Percentiles rank a stretch among this genome's conserved stretches.
These are phyloP conservation scores for Mycosphaerella sp. DNA, from an alignment of 2,329 filamentous ascomycete species.

Conservation along the genomic window DNA sequence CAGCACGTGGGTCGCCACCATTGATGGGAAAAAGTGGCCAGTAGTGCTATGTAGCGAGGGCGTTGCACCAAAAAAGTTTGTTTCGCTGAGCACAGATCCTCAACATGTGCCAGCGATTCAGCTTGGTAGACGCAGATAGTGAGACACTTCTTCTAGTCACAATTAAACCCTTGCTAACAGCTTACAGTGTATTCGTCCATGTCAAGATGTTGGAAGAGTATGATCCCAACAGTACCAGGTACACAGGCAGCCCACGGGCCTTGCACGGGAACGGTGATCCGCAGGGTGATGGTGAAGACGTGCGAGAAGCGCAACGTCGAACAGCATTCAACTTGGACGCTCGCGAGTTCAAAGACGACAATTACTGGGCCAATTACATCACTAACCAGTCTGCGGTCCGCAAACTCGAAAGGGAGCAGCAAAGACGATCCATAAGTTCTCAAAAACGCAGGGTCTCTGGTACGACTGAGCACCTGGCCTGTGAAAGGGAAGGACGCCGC, in stretches of 20 bases:
- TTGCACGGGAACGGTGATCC: conserved; percentile 5
- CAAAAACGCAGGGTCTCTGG: not conserved
- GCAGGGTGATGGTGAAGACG: conserved; percentile 1
- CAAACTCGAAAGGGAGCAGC: conserved; percentile 8
- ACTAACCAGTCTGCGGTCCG: conserved; percentile 3
- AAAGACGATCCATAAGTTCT: not conserved
- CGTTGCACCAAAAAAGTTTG: conserved; percentile 12
- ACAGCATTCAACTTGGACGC: conserved; percentile 14
- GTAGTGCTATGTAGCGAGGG: conserved; percentile 21
- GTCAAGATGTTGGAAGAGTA: conserved; percentile 9
- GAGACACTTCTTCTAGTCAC: not conserved
- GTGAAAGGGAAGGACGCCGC: no score
- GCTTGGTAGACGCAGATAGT: conserved; percentile 24
- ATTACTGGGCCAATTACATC: conserved; percentile 15
- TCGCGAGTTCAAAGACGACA: conserved; percentile 1
- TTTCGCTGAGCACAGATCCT: conserved; percentile 1
- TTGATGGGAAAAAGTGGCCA: conserved; percentile 19
- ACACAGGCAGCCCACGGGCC: conserved; percentile 1
- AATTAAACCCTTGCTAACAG: not conserved
- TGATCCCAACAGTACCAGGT: conserved; percentile 13
- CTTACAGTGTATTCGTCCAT: conserved; percentile 20
- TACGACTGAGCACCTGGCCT: not conserved
- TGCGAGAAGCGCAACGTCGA: conserved; percentile 10
- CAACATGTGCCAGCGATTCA: conserved; percentile 19
- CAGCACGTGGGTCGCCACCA: conserved; percentile 16